Base-by-base conservation (phyloP, 495 filamentous ascomycete genomes). In the Penicillium silybi region DNA sequence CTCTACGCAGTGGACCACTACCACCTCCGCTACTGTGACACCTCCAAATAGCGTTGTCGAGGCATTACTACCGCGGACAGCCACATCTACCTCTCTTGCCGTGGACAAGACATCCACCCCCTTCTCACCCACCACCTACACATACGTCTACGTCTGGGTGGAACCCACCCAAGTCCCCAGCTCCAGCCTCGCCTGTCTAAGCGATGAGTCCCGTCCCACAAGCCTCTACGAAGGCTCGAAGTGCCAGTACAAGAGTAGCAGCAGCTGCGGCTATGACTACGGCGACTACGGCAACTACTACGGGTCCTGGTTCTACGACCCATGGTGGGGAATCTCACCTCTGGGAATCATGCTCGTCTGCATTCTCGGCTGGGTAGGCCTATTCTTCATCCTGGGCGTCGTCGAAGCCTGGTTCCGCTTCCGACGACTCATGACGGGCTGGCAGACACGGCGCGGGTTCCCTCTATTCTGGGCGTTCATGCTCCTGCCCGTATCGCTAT, bases 371-470 rank as follows among this genome's bases (percentile, higher is more conserved):
- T 71, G 68, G 68, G 49, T 75, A 7, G 66, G 72, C 6, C 42
- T 74, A 3, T 58, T 73, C 46, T 69, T 81, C 49, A 38, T 80
- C 18, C 56, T 73, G 13, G 78, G 78, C 23, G 72, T 80, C 54
- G 38, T 77, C 42, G 77, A 80, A 52, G 69, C 64, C 41, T 81
- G 64, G 58, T 52, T 76, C 38, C 76, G 75, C 48, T 81, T 81
- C 65, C 71, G 75, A 29, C 69, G 74, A 6, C 57, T 81, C 50
- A 79, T 79, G 76, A 64, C 69, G 1, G 77, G 78, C 26, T 71
- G 70, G 65, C 64, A 71, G 27, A 66, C 72, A 0, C 71, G 76
- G 1, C 72, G 78, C 18, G 72, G 77, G 10, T 58, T 77, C 7
- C 77, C 78, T 3, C 56, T 79, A 9, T 74, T 61, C 54, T 81